Percentiles rank a stretch among this genome's conserved stretches.
phyloP scores from a whole-genome alignment of 2,329 filamentous ascomycete genomes.

The Alternaria tenuissima region DNA sequence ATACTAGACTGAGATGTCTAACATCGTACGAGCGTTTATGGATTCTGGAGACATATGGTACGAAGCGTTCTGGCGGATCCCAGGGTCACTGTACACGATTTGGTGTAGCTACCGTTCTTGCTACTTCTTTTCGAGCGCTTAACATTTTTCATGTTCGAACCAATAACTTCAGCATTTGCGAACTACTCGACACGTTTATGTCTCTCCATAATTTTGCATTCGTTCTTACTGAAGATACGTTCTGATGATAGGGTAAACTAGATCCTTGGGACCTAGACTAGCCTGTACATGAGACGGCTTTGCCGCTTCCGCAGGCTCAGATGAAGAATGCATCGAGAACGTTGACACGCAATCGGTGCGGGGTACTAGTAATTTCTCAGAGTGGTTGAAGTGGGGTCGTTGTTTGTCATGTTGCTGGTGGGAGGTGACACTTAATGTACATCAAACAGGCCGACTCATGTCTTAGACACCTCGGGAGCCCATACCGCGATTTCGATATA shows the following conservation, averaged over 20 bases:
- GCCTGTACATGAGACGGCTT: neutral
- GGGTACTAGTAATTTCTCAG: neutral
- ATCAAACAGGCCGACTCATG: slow-evolving; percentile 7
- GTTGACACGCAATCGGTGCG: neutral
- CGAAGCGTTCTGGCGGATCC: neutral
- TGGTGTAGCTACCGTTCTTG: neutral
- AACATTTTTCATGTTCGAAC: neutral
- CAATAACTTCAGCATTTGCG: neutral
- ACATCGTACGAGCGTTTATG: neutral
- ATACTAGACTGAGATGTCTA: neutral
- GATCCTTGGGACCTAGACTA: neutral
- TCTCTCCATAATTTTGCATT: neutral
- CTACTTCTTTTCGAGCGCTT: neutral
- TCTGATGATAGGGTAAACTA: neutral
- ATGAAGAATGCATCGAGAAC: neutral
- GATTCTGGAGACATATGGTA: neutral
- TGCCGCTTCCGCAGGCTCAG: neutral
- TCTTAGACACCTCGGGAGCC: neutral
- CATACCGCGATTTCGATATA: neutral
- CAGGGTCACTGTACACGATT: neutral
- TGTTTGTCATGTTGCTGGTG: neutral
- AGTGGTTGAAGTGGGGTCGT: neutral
- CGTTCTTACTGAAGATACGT: neutral
- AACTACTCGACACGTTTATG: neutral
- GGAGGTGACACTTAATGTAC: neutral